Conservation (phyloP, 352 stramenopile species). For the Phytophthora quininea region DNA sequence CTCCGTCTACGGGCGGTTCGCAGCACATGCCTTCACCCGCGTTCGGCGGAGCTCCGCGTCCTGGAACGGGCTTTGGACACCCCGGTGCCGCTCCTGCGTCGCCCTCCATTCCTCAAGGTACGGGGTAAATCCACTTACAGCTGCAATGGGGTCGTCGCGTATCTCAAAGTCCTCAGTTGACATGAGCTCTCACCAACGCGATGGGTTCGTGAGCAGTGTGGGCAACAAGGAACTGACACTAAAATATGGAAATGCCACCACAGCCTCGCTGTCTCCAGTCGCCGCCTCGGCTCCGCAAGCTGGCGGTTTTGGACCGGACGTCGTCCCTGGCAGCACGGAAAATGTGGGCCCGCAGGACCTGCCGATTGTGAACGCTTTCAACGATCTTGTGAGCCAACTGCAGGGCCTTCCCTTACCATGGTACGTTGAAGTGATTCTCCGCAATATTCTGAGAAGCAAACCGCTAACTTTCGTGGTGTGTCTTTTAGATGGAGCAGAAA, state of each 20-base stretch:
- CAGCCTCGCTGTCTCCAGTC: slow-evolving; percentile 63
- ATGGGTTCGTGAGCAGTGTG: slow-evolving; percentile 85
- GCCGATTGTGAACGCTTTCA: slow-evolving; percentile 81
- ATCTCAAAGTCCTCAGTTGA: slow-evolving; percentile 85
- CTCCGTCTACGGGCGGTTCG: slow-evolving; percentile 38
- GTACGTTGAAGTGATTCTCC: slow-evolving; percentile 41
- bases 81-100: slow-evolving; percentile 32
- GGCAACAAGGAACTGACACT: slow-evolving; percentile 87
- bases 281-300: slow-evolving; percentile 36
- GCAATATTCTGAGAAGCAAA: neutral
- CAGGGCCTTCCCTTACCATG: slow-evolving; percentile 79
- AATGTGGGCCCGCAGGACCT: slow-evolving; percentile 78
- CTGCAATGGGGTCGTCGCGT: slow-evolving; percentile 67
- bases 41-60: slow-evolving; percentile 38
- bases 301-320: slow-evolving; percentile 47
- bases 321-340: slow-evolving; percentile 70
- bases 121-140: slow-evolving; percentile 71
- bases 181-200: slow-evolving; percentile 81
- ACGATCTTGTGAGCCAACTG: slow-evolving; percentile 78
- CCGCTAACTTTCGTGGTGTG: slow-evolving; percentile 17
- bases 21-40: slow-evolving; percentile 32
- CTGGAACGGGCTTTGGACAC: slow-evolving; percentile 42
- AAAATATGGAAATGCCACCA: slow-evolving; percentile 86
- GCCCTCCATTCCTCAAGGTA: slow-evolving; percentile 62
- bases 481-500: slow-evolving; percentile 84